Conservation (phyloP, 129 eudicot genomes). For the Dittrichia graveolens region DNA sequence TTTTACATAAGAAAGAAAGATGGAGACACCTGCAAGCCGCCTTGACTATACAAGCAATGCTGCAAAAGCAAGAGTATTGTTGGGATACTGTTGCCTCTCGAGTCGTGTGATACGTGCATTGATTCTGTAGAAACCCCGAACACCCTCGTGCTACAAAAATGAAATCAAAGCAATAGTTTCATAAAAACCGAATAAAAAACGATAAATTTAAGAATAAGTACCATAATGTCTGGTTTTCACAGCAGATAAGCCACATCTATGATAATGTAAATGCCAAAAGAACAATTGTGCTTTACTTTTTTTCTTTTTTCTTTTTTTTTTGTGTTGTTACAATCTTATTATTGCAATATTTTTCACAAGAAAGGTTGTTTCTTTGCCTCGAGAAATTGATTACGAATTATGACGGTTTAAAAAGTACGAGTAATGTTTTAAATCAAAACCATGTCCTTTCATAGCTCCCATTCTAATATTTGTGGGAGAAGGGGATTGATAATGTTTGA, state of each 20-base stretch:
- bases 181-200: too few relatives aligned
- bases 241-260: background rate
- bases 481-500: too few relatives aligned
- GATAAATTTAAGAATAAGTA: background rate
- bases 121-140: constrained; percentile 95
- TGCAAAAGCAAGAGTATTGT: constrained; percentile 80
- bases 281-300: too few relatives aligned
- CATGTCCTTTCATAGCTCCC: background rate
- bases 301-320: too few relatives aligned
- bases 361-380: too few relatives aligned
- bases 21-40: constrained; percentile 64
- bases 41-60: constrained; percentile 69
- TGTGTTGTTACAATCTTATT: too few relatives aligned
- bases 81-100: constrained; percentile 74
- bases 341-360: too few relatives aligned
- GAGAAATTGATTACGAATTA: too few relatives aligned
- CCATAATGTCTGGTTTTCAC: background rate
- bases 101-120: constrained; percentile 74
- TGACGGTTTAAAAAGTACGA: too few relatives aligned
- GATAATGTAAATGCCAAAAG: too few relatives aligned
- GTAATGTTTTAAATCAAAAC: background rate
- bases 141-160: constrained; percentile 73
- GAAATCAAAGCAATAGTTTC: background rate
- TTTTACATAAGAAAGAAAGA: constrained; percentile 7
- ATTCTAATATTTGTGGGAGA: background rate